Evolutionary conservation across 1,139 yeast genomes (phyloP).

Genomic region (Geotrichum histeridarum): DNA sequence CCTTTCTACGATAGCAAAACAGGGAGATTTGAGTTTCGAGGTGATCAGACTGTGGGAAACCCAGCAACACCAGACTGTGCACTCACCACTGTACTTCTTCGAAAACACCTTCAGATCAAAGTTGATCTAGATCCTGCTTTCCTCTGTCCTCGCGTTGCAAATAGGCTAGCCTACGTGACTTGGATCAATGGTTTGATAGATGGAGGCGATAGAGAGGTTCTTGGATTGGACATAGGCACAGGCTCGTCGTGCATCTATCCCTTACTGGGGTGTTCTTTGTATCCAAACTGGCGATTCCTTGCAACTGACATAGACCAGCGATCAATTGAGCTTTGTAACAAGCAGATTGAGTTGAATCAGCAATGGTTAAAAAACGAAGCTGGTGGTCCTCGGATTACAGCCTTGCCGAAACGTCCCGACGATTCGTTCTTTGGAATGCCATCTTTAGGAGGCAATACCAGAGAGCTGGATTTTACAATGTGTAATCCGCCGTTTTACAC

Average conservation of each 20-base stretch:
- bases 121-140: conserved; percentile 22
- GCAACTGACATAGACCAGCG: conserved; percentile 41
- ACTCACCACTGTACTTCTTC: conserved; percentile 23
- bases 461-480: conserved; percentile 33
- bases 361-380: background rate
- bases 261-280: conserved; percentile 32
- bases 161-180: conserved; percentile 28
- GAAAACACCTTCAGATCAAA: conserved; percentile 24
- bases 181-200: conserved; percentile 25
- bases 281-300: conserved; percentile 28
- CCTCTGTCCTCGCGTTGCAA: conserved; percentile 30
- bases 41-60: background rate
- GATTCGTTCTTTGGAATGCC: too few relatives aligned
- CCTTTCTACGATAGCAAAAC: background rate
- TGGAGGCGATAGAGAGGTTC: background rate
- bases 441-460: too few relatives aligned
- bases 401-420: too few relatives aligned
- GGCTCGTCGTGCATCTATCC: conserved; percentile 45
- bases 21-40: background rate
- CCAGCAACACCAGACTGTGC: conserved; percentile 7
- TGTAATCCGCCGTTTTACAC: conserved; percentile 48
- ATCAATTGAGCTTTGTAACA: conserved; percentile 31
- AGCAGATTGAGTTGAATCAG: conserved; percentile 29
- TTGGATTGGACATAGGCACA: conserved; percentile 37
- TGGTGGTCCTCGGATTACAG: background rate